phyloP scores from a whole-genome alignment of 495 filamentous ascomycete species.

The Aeminium ludgeri region DNA sequence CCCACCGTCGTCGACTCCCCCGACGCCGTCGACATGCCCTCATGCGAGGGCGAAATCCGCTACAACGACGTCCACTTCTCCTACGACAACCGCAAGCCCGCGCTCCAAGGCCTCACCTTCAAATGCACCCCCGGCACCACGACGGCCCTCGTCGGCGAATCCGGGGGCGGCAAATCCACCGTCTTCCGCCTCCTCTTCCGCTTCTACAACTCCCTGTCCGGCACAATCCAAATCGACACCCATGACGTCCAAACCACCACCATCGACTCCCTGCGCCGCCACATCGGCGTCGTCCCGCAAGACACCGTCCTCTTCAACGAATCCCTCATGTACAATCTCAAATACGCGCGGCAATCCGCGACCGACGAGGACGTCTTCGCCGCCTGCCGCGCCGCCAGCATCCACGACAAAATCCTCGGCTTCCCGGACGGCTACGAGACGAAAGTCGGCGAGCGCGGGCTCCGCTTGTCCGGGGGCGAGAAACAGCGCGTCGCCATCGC shows the following conservation, averaged over 20 bases:
- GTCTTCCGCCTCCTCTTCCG: conserved; percentile 92
- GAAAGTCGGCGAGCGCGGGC: conserved; percentile 84
- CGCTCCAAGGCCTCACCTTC: conserved; percentile 67
- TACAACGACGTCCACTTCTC: conserved; percentile 81
- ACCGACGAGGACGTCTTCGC: conserved; percentile 75
- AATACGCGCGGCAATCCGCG: conserved; percentile 75
- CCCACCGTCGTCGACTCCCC: conserved; percentile 71
- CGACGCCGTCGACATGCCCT: conserved; percentile 34
- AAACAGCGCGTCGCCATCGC: conserved; percentile 96
- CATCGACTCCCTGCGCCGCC: conserved; percentile 77
- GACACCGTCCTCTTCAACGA: conserved; percentile 97
- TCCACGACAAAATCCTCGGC: conserved; percentile 84
- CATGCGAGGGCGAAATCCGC: conserved; percentile 62
- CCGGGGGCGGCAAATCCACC: conserved; percentile 91
- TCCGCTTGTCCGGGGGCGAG: conserved; percentile 85
- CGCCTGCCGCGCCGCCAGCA: conserved; percentile 83
- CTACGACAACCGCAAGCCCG: conserved; percentile 77
- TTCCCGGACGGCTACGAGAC: conserved; percentile 90
- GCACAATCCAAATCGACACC: conserved; percentile 68
- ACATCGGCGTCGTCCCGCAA: conserved; percentile 92
- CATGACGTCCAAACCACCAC: conserved; percentile 70
- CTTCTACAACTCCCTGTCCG: conserved; percentile 70
- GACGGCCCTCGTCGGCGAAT: conserved; percentile 89
- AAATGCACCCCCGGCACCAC: conserved; percentile 75
- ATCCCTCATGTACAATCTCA: conserved; percentile 89